These are phyloP conservation scores for Croton laevigatus DNA, from an alignment of 441 rosid genomes.

Conservation along the genomic window DNA sequence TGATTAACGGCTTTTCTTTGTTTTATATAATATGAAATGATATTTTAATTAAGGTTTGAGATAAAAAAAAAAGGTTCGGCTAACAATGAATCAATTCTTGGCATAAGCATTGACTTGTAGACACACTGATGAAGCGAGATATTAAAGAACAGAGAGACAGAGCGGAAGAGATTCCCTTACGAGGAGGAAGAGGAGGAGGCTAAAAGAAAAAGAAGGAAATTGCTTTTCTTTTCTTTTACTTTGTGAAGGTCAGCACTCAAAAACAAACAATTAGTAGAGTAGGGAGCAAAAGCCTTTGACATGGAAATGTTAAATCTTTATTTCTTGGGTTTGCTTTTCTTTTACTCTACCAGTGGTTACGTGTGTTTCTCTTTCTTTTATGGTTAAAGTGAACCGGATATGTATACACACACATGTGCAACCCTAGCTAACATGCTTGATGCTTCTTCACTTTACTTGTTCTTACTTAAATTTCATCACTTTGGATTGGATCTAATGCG, in stretches of 20 bases:
- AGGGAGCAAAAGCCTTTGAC: slow-evolving; percentile 31
- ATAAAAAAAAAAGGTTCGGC: slow-evolving; percentile 16
- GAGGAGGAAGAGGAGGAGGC: slow-evolving; percentile 57
- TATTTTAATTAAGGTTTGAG: slow-evolving; percentile 8
- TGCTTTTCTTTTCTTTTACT: slow-evolving; percentile 28
- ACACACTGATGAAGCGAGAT: not conserved
- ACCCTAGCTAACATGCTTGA: not conserved
- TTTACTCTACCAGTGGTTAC: slow-evolving; percentile 29
- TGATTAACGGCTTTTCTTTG: slow-evolving; percentile 48
- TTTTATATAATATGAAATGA: not conserved
- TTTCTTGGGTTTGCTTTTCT: slow-evolving; percentile 12
- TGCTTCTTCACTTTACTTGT: not conserved
- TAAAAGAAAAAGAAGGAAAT: not conserved
- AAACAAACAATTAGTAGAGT: not conserved
- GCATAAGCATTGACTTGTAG: slow-evolving; percentile 50
- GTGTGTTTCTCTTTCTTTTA: slow-evolving; percentile 40
- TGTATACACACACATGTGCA: slow-evolving; percentile 21
- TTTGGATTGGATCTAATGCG: slow-evolving; percentile 35
- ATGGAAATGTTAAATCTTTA: slow-evolving; percentile 15
- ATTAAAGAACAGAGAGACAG: not conserved
- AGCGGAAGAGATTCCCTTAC: slow-evolving; percentile 61
- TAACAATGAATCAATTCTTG: slow-evolving; percentile 39
- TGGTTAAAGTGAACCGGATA: slow-evolving; percentile 37
- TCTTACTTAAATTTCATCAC: slow-evolving; percentile 6
- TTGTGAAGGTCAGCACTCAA: slow-evolving; percentile 39